A percentile compares a stretch with the other conserved stretches of the same genome.
Conservation (phyloP, 805 yeast species). For the Candida vartiovaarae region DNA sequence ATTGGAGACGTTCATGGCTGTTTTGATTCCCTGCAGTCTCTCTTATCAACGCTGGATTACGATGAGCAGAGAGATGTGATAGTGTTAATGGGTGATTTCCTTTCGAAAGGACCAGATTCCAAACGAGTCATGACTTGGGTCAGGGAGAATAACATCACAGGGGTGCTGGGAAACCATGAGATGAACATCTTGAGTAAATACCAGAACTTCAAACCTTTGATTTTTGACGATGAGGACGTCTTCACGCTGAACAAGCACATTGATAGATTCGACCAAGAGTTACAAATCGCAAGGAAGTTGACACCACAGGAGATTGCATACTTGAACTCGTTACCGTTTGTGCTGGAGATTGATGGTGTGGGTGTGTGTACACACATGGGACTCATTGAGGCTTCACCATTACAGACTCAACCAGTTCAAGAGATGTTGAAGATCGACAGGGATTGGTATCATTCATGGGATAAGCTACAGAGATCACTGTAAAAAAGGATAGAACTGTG, state of each 20-base stretch:
- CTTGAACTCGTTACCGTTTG: conserved; percentile 56
- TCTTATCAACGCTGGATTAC: conserved; percentile 45
- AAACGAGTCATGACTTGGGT: conserved; percentile 60
- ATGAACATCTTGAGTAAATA: conserved; percentile 60
- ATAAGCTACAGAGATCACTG: conserved; percentile 14
- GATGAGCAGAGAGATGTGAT: conserved; percentile 47
- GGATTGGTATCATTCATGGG: conserved; percentile 43
- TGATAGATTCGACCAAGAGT: conserved; percentile 12
- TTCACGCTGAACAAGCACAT: conserved; percentile 16
- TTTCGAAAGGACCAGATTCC: conserved; percentile 79
- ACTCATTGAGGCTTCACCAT: conserved; percentile 3
- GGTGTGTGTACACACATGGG: conserved; percentile 17
- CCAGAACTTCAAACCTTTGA: conserved; percentile 33
- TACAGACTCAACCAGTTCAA: conserved; percentile 42
- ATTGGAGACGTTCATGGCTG: conserved; percentile 91
- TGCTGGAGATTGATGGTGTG: conserved; percentile 54
- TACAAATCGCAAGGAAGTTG: conserved; percentile 23
- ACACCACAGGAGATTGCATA: conserved; percentile 55
- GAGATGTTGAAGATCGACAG: conserved; percentile 64
- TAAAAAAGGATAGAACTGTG: conserved; percentile 24
- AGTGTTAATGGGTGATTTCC: conserved; percentile 75
- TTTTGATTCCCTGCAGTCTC: conserved; percentile 41
- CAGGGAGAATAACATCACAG: conserved; percentile 50
- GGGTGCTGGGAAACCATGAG: conserved; percentile 90
- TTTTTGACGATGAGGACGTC: conserved; percentile 13